Conservation (phyloP, 1,284 basidiomycete genomes). For the Ganoderma lucidum region DNA sequence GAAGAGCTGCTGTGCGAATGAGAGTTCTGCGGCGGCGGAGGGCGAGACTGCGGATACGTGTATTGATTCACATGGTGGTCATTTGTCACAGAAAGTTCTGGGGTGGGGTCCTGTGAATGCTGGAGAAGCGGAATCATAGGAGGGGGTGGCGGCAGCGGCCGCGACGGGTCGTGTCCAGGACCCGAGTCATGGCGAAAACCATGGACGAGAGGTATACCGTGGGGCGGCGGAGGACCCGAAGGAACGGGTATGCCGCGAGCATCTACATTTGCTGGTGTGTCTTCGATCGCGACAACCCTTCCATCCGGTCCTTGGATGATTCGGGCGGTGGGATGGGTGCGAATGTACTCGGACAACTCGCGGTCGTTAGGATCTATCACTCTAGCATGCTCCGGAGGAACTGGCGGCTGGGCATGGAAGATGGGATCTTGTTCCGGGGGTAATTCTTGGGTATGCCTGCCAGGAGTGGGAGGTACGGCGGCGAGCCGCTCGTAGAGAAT, state of each 20-base stretch:
- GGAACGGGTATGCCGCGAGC: constrained; percentile 29
- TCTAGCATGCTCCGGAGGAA: constrained; percentile 44
- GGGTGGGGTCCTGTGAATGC: constrained; percentile 44
- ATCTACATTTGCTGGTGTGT: constrained; percentile 51
- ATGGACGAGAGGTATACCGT: constrained; percentile 43
- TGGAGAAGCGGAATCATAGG: constrained; percentile 48
- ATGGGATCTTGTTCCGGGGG: constrained; percentile 40
- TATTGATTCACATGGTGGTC: constrained; percentile 48
- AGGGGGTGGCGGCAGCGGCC: constrained; percentile 58
- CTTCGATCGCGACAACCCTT: constrained; percentile 55
- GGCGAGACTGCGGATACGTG: constrained; percentile 46
- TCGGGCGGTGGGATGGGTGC: constrained; percentile 53
- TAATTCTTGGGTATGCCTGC: constrained; percentile 42
- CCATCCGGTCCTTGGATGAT: constrained; percentile 53
- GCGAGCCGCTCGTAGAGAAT: constrained; percentile 81
- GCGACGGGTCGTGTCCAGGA: constrained; percentile 49
- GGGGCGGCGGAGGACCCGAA: constrained; percentile 49
- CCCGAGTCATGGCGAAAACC: constrained; percentile 46
- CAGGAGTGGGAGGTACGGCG: constrained; percentile 62
- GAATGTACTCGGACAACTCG: constrained; percentile 53
- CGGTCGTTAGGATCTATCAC: constrained; percentile 50
- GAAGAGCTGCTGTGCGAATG: constrained; percentile 53
- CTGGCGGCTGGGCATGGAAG: constrained; percentile 39
- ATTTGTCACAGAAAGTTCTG: constrained; percentile 43
- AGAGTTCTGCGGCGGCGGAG: constrained; percentile 46